These are phyloP conservation scores for Penicillium vulpinum DNA, from an alignment of 2,329 filamentous ascomycete species.

Conservation along the genomic window DNA sequence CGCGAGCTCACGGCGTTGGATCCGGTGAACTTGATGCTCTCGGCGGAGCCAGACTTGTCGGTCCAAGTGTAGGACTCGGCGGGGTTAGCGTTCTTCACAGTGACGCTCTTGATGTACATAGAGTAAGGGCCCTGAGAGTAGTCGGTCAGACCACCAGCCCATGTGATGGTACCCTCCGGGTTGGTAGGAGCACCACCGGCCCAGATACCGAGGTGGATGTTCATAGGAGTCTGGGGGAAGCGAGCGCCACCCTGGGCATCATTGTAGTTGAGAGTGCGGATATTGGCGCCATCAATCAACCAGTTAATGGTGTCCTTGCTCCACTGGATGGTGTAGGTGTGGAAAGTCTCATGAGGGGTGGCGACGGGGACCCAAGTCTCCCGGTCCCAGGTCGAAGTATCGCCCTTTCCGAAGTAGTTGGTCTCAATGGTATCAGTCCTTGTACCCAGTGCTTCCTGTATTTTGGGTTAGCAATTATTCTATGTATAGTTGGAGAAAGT, in stretches of 20 bases:
- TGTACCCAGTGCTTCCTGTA: slow-evolving; percentile 41
- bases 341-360: slow-evolving; percentile 54
- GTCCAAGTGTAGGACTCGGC: slow-evolving; percentile 65
- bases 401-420: slow-evolving; percentile 96
- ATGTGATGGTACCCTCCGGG: slow-evolving; percentile 57
- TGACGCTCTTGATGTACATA: slow-evolving; percentile 69
- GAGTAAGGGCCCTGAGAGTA: slow-evolving; percentile 67
- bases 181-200: slow-evolving; percentile 58
- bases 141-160: slow-evolving; percentile 70
- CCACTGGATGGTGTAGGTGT: slow-evolving; percentile 63
- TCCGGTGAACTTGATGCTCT: slow-evolving; percentile 58
- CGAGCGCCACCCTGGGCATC: slow-evolving; percentile 60
- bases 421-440: slow-evolving; percentile 59
- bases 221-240: slow-evolving; percentile 74
- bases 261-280: slow-evolving; percentile 62
- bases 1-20: slow-evolving; percentile 11
- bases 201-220: slow-evolving; percentile 70
- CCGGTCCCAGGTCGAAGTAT: slow-evolving; percentile 75
- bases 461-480: slow-evolving; percentile 55
- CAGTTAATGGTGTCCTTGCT: slow-evolving; percentile 63
- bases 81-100: slow-evolving; percentile 58
- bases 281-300: slow-evolving; percentile 61
- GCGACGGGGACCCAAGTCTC: slow-evolving; percentile 71
- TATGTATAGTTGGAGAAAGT: not conserved
- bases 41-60: slow-evolving; percentile 61